phyloP scores from a whole-genome alignment of 371 early-diverging fungal genomes.

The Syncephalastrum monosporum region DNA sequence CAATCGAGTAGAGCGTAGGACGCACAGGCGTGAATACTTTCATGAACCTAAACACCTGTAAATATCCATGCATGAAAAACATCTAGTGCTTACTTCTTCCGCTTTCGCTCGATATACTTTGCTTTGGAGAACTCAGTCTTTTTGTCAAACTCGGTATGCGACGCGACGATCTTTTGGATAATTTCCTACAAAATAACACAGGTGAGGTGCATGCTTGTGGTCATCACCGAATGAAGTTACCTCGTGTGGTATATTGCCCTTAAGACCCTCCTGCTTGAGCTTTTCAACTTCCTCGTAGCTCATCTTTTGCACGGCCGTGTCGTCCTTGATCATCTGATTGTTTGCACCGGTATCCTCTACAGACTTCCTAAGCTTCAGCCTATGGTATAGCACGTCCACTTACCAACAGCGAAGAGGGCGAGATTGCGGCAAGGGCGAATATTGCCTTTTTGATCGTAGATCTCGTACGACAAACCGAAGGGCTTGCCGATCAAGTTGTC shows the following conservation, averaged over 20 bases:
- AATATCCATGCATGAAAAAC: background rate
- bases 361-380: background rate
- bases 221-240: slow-evolving; percentile 23
- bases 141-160: slow-evolving; percentile 81
- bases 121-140: slow-evolving; percentile 96
- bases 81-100: slow-evolving; percentile 68
- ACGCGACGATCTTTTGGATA: slow-evolving; percentile 76
- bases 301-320: slow-evolving; percentile 74
- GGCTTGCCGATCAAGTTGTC: slow-evolving; percentile 80
- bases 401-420: slow-evolving; percentile 47
- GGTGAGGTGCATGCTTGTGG: background rate
- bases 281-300: slow-evolving; percentile 81
- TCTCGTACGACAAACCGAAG: slow-evolving; percentile 85
- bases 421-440: slow-evolving; percentile 42
- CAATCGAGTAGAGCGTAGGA: slow-evolving; percentile 75
- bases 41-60: slow-evolving; percentile 58
- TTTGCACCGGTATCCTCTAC: slow-evolving; percentile 79
- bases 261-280: slow-evolving; percentile 72
- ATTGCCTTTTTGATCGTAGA: slow-evolving; percentile 56
- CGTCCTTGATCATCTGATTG: slow-evolving; percentile 81
- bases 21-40: slow-evolving; percentile 82
- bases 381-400: background rate
- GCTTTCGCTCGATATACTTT: slow-evolving; percentile 93
- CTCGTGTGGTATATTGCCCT: slow-evolving; percentile 65
- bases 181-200: slow-evolving; percentile 50